These are phyloP conservation scores for Chaetomiaceae sp. DNA, from an alignment of 2,329 filamentous ascomycete species.

Conservation along the genomic window DNA sequence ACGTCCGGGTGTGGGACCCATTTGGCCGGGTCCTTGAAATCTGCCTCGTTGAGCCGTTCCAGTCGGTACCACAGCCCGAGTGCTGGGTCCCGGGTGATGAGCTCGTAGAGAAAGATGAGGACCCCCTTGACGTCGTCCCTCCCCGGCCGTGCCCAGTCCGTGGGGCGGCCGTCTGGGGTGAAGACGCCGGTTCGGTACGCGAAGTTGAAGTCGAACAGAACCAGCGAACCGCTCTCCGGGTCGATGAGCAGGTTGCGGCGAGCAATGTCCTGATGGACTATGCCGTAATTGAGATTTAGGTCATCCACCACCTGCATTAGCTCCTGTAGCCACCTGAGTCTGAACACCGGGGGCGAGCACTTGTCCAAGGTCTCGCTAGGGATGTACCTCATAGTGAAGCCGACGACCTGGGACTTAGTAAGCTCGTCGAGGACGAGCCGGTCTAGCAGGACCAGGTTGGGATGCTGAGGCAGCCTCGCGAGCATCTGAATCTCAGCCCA, in stretches of 20 bases:
- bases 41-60: not conserved
- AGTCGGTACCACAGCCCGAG: not conserved
- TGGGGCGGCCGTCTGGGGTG: not conserved
- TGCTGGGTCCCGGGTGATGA: not conserved
- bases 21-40: not conserved
- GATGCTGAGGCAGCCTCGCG: not conserved
- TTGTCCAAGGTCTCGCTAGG: not conserved
- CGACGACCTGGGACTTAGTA: not conserved
- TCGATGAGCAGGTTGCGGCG: not conserved
- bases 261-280: not conserved
- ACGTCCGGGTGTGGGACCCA: not conserved
- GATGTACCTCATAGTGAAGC: not conserved
- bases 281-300: not conserved
- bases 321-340: not conserved
- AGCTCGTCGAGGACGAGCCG: not conserved
- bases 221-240: not conserved
- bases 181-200: not conserved
- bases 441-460: not conserved
- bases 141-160: not conserved
- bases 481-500: constrained; percentile 1
- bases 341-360: not conserved
- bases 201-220: not conserved
- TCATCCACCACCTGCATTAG: constrained; percentile 1
- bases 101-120: not conserved
- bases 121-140: not conserved